Conservation (phyloP, 768 basidiomycete genomes). For the Tulasnella sp. region DNA sequence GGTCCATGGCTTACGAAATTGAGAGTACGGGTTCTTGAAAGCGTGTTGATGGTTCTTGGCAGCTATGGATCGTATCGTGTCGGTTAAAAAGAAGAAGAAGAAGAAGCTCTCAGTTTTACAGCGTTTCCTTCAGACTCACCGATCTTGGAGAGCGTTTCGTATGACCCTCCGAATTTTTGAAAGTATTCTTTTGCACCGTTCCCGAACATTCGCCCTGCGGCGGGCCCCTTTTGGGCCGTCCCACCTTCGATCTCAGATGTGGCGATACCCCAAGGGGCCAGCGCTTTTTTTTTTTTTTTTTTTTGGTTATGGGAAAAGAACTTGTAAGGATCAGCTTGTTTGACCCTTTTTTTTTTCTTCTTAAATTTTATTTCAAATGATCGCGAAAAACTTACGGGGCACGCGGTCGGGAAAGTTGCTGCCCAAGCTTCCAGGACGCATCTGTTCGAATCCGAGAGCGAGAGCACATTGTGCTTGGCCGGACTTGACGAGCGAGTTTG, state of each 20-base stretch:
- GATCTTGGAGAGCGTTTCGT: constrained; percentile 64
- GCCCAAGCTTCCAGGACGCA: constrained; percentile 62
- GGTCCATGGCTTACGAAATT: constrained; percentile 71
- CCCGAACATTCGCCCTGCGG: constrained; percentile 61
- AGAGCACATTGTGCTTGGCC: constrained; percentile 63
- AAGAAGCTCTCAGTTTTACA: not conserved
- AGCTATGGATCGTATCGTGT: constrained; percentile 34
- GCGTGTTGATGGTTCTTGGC: constrained; percentile 80
- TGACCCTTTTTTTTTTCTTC: too few species aligned
- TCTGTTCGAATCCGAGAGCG: constrained; percentile 79
- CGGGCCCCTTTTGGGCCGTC: constrained; percentile 52
- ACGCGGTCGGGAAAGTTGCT: constrained; percentile 46
- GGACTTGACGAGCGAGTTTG: constrained; percentile 56
- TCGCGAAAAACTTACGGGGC: not conserved
- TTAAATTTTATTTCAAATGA: too few species aligned
- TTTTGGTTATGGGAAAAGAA: too few species aligned
- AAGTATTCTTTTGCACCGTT: constrained; percentile 68
- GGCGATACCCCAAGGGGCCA: constrained; percentile 34
- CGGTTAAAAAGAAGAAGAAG: too few species aligned
- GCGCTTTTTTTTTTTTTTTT: too few species aligned
- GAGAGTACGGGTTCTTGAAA: constrained; percentile 72
- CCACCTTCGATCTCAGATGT: constrained; percentile 39
- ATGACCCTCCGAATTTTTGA: constrained; percentile 53
- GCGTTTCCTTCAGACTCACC: constrained; percentile 34
- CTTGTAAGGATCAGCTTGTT: too few species aligned